A percentile compares a stretch with the other conserved stretches of the same genome.
phyloP scores from a whole-genome alignment of 192 early-diverging fungal species.

The Backusella westeae region DNA sequence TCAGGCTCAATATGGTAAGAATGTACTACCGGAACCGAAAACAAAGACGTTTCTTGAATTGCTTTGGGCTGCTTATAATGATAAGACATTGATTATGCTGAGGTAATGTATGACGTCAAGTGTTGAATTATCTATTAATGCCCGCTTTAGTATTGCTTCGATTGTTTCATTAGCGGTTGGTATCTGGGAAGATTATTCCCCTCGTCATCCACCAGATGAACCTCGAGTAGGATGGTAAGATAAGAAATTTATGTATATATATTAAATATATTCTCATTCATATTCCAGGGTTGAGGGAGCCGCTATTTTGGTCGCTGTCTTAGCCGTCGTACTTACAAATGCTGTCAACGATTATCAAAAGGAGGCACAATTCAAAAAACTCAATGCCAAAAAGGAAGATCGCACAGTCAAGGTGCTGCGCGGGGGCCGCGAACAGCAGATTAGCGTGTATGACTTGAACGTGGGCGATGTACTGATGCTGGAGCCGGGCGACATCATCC shows the following conservation, averaged over 20 bases:
- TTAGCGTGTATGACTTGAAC: slow-evolving; percentile 76
- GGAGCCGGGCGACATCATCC: slow-evolving; percentile 87
- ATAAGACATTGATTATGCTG: slow-evolving; percentile 58
- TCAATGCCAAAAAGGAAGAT: slow-evolving; percentile 85
- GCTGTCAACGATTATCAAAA: slow-evolving; percentile 90
- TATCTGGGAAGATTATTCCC: slow-evolving; percentile 76
- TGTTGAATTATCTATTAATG: too few relatives aligned
- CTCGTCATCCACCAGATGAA: slow-evolving; percentile 63
- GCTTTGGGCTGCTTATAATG: slow-evolving; percentile 61
- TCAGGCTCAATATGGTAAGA: slow-evolving; percentile 40
- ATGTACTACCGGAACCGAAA: slow-evolving; percentile 52
- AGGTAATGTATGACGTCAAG: not conserved
- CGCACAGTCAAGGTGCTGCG: slow-evolving; percentile 72
- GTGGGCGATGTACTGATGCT: slow-evolving; percentile 86
- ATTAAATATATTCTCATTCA: too few relatives aligned
- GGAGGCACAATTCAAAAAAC: slow-evolving; percentile 82
- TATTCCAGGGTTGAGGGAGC: slow-evolving; percentile 50
- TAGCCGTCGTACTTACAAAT: slow-evolving; percentile 87
- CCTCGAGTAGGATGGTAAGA: slow-evolving; percentile 75
- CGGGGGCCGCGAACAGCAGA: slow-evolving; percentile 66
- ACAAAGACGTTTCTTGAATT: slow-evolving; percentile 55
- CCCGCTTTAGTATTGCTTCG: slow-evolving; percentile 59
- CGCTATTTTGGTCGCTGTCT: slow-evolving; percentile 81
- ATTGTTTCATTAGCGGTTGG: slow-evolving; percentile 83
- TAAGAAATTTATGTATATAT: not conserved